Percentiles rank a stretch among this genome's conserved stretches.
Evolutionary conservation across 345 rosid species (phyloP).

Genomic region (Eucalyptus pauciflora): DNA sequence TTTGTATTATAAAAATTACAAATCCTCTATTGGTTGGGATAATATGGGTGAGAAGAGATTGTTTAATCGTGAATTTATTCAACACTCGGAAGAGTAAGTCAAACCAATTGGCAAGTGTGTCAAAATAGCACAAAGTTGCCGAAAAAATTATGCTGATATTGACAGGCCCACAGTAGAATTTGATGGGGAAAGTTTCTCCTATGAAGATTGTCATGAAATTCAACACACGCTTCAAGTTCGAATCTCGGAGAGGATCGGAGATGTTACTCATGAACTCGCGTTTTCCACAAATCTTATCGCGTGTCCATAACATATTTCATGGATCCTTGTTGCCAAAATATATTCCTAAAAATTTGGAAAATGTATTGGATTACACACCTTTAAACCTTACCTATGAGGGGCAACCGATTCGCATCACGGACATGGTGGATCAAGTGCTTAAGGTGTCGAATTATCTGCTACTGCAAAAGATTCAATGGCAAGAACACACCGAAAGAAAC

Average conservation of each 20-base stretch:
- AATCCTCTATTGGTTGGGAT: no score
- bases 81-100: no score
- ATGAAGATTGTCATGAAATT: background rate
- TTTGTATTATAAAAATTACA: no score
- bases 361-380: background rate
- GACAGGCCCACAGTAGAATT: no score
- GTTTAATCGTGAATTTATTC: no score
- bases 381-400: background rate
- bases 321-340: background rate
- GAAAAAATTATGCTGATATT: no score
- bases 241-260: background rate
- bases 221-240: background rate
- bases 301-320: background rate
- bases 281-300: background rate
- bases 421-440: background rate
- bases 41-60: no score
- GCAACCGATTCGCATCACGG: background rate
- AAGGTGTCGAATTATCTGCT: background rate
- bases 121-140: no score
- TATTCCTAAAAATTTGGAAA: background rate
- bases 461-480: background rate
- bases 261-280: background rate
- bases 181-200: background rate
- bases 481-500: background rate
- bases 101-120: no score